phyloP scores from a whole-genome alignment of 1,284 basidiomycete species.

The Cryptococcus hybrid region DNA sequence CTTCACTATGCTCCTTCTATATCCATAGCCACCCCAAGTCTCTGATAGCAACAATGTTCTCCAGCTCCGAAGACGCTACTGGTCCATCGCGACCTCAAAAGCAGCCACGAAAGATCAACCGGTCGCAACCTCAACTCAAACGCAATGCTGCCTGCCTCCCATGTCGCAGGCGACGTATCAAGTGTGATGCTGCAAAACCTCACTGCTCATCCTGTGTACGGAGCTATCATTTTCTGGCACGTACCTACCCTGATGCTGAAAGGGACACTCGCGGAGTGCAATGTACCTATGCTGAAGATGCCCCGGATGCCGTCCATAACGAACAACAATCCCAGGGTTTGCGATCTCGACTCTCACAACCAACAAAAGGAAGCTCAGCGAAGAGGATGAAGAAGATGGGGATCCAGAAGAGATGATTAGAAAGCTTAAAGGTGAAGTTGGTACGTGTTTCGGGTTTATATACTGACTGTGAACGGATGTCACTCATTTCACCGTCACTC shows the following conservation, averaged over 20 bases:
- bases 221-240: conserved; percentile 18
- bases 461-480: no score
- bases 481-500: no score
- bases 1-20: no score
- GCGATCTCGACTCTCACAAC: background rate
- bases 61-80: no score
- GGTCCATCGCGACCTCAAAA: no score
- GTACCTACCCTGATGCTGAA: conserved; percentile 34
- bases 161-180: conserved; percentile 26
- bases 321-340: no score
- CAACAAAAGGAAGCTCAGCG: background rate
- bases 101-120: no score
- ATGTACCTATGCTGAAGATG: conserved; percentile 34
- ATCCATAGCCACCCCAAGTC: no score
- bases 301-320: background rate
- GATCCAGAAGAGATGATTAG: conserved; percentile 16
- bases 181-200: conserved; percentile 27
- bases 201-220: conserved; percentile 27
- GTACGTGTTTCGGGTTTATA: conserved; percentile 16
- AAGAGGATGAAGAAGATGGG: conserved; percentile 8
- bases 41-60: no score
- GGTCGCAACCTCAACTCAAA: no score
- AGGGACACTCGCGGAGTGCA: conserved; percentile 35
- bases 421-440: conserved; percentile 33
- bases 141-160: background rate